Evolutionary conservation across 805 yeast genomes (phyloP).

Genomic region (Lipomyces oligophaga): DNA sequence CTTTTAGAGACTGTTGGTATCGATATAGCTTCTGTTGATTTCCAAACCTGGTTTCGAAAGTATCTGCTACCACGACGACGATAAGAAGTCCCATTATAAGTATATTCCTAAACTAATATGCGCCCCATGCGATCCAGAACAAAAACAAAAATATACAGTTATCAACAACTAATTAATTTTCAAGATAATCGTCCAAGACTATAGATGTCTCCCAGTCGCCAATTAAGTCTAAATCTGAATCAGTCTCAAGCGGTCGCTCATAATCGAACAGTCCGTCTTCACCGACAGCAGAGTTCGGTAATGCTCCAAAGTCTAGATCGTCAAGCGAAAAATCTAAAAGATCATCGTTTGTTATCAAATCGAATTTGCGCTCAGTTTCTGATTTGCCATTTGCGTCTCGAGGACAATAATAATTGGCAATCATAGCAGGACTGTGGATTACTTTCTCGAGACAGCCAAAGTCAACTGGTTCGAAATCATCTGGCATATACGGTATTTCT

Average conservation of each 20-base stretch:
- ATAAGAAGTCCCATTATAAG: too few relatives aligned
- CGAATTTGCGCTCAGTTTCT: constrained; percentile 7
- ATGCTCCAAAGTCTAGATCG: too few relatives aligned
- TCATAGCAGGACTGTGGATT: constrained; percentile 1
- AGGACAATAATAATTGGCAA: constrained; percentile 12
- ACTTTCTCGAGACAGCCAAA: constrained; percentile 3
- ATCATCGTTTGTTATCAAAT: too few relatives aligned
- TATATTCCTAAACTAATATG: too few relatives aligned
- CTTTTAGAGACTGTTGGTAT: constrained; percentile 16
- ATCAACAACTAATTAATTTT: too few relatives aligned
- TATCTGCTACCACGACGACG: constrained; percentile 18
- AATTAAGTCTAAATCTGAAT: constrained; percentile 2
- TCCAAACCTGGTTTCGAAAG: constrained; percentile 23
- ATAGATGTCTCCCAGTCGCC: too few relatives aligned
- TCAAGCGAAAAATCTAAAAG: too few relatives aligned
- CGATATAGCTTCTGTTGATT: constrained; percentile 17
- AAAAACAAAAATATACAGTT: too few relatives aligned
- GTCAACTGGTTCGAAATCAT: constrained; percentile 23
- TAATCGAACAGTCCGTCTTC: constrained; percentile 4
- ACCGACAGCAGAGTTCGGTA: too few relatives aligned
- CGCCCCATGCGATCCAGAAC: too few relatives aligned
- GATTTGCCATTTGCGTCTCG: constrained; percentile 8
- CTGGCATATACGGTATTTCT: constrained; percentile 24
- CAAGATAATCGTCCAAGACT: too few relatives aligned
- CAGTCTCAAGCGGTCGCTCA: constrained; percentile 6